These are phyloP conservation scores for Penicillium odoratum DNA, from an alignment of 495 filamentous ascomycete species.

Conservation along the genomic window DNA sequence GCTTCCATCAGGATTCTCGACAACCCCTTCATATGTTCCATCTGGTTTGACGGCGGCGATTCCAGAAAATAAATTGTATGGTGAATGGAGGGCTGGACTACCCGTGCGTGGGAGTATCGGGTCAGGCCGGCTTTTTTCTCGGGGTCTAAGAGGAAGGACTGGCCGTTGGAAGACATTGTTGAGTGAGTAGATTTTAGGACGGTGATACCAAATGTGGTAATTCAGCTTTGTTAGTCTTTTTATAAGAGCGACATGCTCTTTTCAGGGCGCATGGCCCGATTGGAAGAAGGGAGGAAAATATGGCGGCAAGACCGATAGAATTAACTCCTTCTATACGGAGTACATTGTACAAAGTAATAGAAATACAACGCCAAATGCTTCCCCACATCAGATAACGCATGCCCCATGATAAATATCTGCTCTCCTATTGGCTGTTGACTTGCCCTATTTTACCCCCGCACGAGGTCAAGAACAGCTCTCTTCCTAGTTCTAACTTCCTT, in stretches of 20 bases:
- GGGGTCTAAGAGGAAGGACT: constrained; percentile 37
- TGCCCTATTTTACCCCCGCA: neutral
- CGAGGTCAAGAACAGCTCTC: neutral
- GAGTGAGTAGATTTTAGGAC: neutral
- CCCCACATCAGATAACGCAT: constrained; percentile 5
- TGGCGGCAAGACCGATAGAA: neutral
- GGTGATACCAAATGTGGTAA: neutral
- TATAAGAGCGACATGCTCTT: neutral
- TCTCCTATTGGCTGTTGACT: neutral
- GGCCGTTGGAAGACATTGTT: constrained; percentile 31
- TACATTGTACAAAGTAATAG: neutral
- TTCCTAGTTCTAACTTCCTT: too few relatives aligned
- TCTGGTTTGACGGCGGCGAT: constrained; percentile 25
- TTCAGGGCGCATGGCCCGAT: neutral
- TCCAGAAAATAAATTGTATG: constrained; percentile 38
- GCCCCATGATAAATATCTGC: constrained; percentile 2
- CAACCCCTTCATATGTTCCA: constrained; percentile 28
- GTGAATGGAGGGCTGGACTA: constrained; percentile 29
- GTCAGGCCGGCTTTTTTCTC: constrained; percentile 23
- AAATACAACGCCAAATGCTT: neutral
- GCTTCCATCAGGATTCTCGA: constrained; percentile 32
- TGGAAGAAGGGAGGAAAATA: neutral
- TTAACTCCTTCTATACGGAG: too few relatives aligned
- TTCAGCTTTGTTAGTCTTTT: neutral
- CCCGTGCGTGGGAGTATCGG: constrained; percentile 33